Base-by-base conservation (phyloP, 306 rosid genomes). In the Quercus alba region DNA sequence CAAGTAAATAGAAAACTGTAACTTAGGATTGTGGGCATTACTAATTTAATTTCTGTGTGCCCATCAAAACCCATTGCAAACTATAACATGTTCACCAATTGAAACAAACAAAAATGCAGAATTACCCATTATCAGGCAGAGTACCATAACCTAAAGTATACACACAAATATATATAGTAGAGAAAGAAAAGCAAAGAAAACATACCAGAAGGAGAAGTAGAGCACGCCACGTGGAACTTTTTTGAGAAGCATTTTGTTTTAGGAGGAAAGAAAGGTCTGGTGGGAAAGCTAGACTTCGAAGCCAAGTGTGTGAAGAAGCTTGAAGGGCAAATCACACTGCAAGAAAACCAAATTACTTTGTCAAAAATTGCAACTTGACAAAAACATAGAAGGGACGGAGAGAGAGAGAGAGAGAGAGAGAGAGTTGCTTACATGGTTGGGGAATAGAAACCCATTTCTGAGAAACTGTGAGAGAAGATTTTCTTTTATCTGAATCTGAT, bases 191-290 rank as follows among this genome's bases (percentile, higher is more conserved):
- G 5, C 79, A 21, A 67, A 31, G 5, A 5, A 81, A 49, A 64
- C 71, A 52, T 77, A 91, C 98, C 97, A 57, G 89, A 83, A 33
- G 90, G 84, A 9, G 94, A 73, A 23, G 90, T 74, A 33, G 91
- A 90, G 82, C 92, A 94, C 51, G 89, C 72, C 9, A 88, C 78
- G 52, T 89, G 84, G 74, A 84, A 82, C 23, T 59, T 81, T 62
- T 80, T 54, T 26, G 5, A 70, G 49, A 79, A 21, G 1, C 62
- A 64, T 73, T 87, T 87, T 21, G 72, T 79, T 71, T 63, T 75
- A 70, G 83, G 56, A 73, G 90, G 81, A 73, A 61, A 72, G 3
- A 84, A 75, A 38, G 78, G 44, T 5, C 80, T 54, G 61, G 72
- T 77, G 76, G 82, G 80, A 20, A 26, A 59, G 78, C 76, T 55